Conservation (phyloP, 257 asterid genomes). For the Mitragyna speciosa region DNA sequence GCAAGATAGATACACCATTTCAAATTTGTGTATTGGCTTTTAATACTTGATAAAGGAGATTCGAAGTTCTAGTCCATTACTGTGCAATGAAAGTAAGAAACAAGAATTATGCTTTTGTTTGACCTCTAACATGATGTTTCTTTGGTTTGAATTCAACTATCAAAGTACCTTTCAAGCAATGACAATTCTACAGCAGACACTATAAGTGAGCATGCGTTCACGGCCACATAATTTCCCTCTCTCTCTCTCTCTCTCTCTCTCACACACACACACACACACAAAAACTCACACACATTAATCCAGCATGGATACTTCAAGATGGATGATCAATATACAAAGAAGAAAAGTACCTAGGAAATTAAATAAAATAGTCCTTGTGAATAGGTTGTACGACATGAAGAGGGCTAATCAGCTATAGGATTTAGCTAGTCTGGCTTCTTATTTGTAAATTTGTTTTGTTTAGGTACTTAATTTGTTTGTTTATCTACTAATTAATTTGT, state of each 20-base stretch:
- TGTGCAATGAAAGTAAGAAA: conserved; percentile 38
- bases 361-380: too few species aligned
- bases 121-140: conserved; percentile 19
- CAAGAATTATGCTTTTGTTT: conserved; percentile 22
- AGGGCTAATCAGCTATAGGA: neutral
- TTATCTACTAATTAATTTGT: neutral
- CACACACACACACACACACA: neutral
- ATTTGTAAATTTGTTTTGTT: neutral
- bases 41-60: conserved; percentile 12
- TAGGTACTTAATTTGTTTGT: neutral
- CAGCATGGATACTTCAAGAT: too few species aligned
- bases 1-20: conserved; percentile 1
- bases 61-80: conserved; percentile 18
- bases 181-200: conserved; percentile 31
- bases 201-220: conserved; percentile 49
- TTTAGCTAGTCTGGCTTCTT: too few species aligned
- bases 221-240: conserved; percentile 24
- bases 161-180: conserved; percentile 46
- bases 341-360: neutral
- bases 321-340: too few species aligned
- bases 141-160: conserved; percentile 36
- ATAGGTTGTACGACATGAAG: neutral
- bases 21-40: conserved; percentile 16
- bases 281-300: neutral
- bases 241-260: neutral